phyloP scores from a whole-genome alignment of 305 asterid genomes.

The Rubia balearica region DNA sequence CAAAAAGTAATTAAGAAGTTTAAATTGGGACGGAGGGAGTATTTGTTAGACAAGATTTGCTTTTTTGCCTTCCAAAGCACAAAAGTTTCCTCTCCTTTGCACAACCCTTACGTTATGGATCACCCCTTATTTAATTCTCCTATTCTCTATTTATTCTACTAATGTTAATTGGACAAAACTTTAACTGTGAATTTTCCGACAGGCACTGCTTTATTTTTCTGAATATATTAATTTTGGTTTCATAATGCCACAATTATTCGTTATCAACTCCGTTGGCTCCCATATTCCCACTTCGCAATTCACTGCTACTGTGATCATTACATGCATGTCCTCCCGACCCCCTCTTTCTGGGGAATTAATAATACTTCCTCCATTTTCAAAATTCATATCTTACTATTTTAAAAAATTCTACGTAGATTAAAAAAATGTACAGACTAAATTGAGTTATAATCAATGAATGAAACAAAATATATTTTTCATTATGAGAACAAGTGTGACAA shows the following conservation, averaged over 20 bases:
- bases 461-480: too few relatives aligned
- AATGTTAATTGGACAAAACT: background rate
- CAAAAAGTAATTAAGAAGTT: too few relatives aligned
- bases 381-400: too few relatives aligned
- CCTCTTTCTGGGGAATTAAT: background rate
- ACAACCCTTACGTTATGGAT: constrained; percentile 45
- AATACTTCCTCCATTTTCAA: too few relatives aligned
- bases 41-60: constrained; percentile 41
- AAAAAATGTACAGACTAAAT: too few relatives aligned
- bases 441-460: too few relatives aligned
- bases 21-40: too few relatives aligned
- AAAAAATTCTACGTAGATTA: too few relatives aligned
- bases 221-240: background rate
- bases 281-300: constrained; percentile 9
- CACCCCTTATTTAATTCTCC: constrained; percentile 26
- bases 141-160: background rate
- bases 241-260: constrained; percentile 32
- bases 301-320: constrained; percentile 18
- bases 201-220: constrained; percentile 8
- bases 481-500: too few relatives aligned
- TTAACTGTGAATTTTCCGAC: constrained; percentile 19
- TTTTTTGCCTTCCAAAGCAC: constrained; percentile 34
- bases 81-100: constrained; percentile 51
- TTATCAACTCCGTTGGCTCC: constrained; percentile 20
- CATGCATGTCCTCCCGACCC: constrained; percentile 13